Conservation (phyloP, 2,329 filamentous ascomycete genomes). For the Diaporthe caulivora region DNA sequence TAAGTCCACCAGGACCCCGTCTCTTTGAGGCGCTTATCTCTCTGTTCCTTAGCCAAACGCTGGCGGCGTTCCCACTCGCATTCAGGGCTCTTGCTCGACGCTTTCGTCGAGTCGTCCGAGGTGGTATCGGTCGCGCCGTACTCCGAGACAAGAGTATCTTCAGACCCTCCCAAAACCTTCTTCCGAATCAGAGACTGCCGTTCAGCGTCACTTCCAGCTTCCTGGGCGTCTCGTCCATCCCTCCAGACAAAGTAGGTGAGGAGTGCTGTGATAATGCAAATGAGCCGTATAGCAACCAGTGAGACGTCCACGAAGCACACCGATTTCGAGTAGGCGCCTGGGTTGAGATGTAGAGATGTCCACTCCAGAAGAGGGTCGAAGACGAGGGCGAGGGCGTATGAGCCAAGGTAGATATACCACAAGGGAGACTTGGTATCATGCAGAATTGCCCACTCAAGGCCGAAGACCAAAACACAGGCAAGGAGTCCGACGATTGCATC, state of each 20-base stretch:
- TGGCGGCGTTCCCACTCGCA: conserved; percentile 66
- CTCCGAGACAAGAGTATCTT: conserved; percentile 40
- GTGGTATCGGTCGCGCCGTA: conserved; percentile 35
- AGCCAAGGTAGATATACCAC: conserved; percentile 74
- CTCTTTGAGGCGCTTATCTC: conserved; percentile 77
- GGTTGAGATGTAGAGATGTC: conserved; percentile 42
- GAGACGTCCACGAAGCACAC: conserved; percentile 47
- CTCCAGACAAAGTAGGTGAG: conserved; percentile 47
- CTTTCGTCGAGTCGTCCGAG: conserved; percentile 41
- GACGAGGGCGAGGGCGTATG: conserved; percentile 69
- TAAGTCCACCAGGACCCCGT: conserved; percentile 84
- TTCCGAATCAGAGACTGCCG: conserved; percentile 68
- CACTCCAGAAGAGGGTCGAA: conserved; percentile 64
- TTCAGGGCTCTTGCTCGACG: conserved; percentile 56
- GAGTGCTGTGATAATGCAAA: conserved; percentile 51
- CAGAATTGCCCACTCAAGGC: conserved; percentile 68
- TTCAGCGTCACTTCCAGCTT: conserved; percentile 63
- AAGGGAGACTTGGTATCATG: conserved; percentile 62
- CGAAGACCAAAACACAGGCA: conserved; percentile 74
- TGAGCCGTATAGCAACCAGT: conserved; percentile 49
- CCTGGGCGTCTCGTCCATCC: conserved; percentile 40
- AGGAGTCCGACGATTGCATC: conserved; percentile 68
- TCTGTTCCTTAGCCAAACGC: conserved; percentile 67
- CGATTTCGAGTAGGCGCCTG: conserved; percentile 24
- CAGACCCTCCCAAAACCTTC: conserved; percentile 41